Evolutionary conservation across 371 early-diverging fungal species (phyloP).

Genomic region (Encephalitozoon hellem): DNA sequence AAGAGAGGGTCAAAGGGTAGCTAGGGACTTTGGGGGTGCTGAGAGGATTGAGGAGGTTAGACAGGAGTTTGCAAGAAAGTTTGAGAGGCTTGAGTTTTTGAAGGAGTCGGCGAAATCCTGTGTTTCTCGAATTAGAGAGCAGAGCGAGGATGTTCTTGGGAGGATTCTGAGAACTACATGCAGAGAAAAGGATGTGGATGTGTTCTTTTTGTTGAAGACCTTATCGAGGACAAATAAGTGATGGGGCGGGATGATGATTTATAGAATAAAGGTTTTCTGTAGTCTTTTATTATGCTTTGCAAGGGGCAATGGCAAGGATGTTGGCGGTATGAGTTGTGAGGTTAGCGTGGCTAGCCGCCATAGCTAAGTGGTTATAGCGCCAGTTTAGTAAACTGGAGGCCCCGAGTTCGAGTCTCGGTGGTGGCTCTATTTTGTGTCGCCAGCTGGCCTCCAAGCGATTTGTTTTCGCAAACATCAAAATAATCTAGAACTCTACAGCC

Average conservation of each 20-base stretch:
- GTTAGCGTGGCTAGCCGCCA: slow-evolving; percentile 12
- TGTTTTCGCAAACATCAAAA: background rate
- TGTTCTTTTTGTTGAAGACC: slow-evolving; percentile 27
- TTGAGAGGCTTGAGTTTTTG: background rate
- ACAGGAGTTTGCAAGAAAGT: slow-evolving; percentile 21
- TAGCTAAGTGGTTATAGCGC: slow-evolving; percentile 54
- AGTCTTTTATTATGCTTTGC: background rate
- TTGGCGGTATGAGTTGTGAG: background rate
- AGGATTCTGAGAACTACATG: background rate
- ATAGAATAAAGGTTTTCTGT: slow-evolving; percentile 13
- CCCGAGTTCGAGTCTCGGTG: slow-evolving; percentile 44
- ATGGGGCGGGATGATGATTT: background rate
- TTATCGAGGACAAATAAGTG: slow-evolving; percentile 12
- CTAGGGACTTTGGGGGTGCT: background rate
- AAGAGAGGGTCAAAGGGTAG: background rate
- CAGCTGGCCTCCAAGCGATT: too few species aligned
- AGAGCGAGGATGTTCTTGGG: slow-evolving; percentile 10
- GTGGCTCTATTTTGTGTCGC: slow-evolving; percentile 10
- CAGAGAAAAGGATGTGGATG: slow-evolving; percentile 4
- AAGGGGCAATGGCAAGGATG: background rate
- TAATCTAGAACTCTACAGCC: background rate
- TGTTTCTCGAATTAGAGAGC: slow-evolving; percentile 6
- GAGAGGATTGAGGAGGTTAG: background rate
- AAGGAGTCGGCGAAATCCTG: background rate
- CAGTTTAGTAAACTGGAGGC: slow-evolving; percentile 52